These are phyloP conservation scores for Camillea tinctor DNA, from an alignment of 2,329 filamentous ascomycete species.

Conservation along the genomic window DNA sequence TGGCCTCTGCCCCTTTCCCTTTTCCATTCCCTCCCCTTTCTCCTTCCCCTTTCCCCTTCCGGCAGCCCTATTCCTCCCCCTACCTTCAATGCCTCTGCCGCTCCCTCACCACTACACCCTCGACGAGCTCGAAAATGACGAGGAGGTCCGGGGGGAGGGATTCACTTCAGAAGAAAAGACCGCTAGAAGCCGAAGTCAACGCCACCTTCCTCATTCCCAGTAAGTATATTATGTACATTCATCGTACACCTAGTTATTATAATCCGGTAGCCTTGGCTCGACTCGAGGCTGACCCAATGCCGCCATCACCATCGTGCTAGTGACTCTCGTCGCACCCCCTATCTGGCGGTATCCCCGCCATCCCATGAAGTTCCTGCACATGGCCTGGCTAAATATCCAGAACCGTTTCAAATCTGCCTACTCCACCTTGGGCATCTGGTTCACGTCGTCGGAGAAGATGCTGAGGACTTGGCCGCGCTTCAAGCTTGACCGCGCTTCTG, in stretches of 20 bases:
- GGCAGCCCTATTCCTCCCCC: conserved; percentile 3
- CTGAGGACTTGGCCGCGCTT: conserved; percentile 43
- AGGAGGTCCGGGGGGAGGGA: no score
- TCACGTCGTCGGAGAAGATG: conserved; percentile 43
- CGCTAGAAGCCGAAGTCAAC: conserved; percentile 2
- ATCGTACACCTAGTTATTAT: no score
- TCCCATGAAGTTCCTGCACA: conserved; percentile 22
- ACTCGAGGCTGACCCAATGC: not conserved
- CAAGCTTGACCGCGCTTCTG: conserved; percentile 40
- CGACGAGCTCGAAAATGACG: not conserved
- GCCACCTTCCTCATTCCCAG: conserved; percentile 18
- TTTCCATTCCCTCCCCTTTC: not conserved
- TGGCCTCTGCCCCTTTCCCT: conserved; percentile 1
- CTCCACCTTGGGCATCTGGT: conserved; percentile 38
- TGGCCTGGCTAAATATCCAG: conserved; percentile 29
- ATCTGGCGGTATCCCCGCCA: conserved; percentile 26
- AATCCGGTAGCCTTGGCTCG: not conserved
- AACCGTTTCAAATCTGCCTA: conserved; percentile 36
- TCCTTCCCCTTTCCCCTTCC: not conserved
- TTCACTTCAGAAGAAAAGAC: not conserved
- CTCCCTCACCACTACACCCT: conserved; percentile 13
- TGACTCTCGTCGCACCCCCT: conserved; percentile 30
- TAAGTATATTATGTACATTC: conserved; percentile 17
- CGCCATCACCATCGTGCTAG: conserved; percentile 9
- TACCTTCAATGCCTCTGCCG: conserved; percentile 9